phyloP scores from a whole-genome alignment of 768 basidiomycete genomes.

The Amanita jacksonii region DNA sequence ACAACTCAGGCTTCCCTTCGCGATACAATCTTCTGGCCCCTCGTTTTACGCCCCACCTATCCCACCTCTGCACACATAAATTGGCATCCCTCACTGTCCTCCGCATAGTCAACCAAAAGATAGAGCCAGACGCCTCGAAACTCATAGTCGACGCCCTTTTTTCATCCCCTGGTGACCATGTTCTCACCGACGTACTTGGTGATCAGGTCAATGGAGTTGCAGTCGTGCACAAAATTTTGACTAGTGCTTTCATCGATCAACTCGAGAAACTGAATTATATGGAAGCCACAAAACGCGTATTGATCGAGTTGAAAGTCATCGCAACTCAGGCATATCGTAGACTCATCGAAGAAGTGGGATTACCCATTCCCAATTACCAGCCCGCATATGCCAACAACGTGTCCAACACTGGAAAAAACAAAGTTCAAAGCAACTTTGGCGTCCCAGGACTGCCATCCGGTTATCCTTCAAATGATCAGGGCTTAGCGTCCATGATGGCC shows the following conservation, averaged over 20 bases:
- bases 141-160: conserved; percentile 88
- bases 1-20: conserved; percentile 91
- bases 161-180: conserved; percentile 81
- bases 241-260: conserved; percentile 76
- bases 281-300: conserved; percentile 82
- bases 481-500: conserved; percentile 88
- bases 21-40: conserved; percentile 91
- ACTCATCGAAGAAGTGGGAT: conserved; percentile 89
- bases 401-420: conserved; percentile 52
- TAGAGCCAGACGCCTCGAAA: conserved; percentile 79
- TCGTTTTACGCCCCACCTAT: conserved; percentile 92
- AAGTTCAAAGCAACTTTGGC: conserved; percentile 48
- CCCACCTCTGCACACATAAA: conserved; percentile 97
- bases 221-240: conserved; percentile 86
- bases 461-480: conserved; percentile 76
- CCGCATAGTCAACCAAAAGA: conserved; percentile 93
- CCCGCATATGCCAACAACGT: conserved; percentile 64
- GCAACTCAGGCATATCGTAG: conserved; percentile 92
- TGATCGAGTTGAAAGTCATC: conserved; percentile 87
- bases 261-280: conserved; percentile 58
- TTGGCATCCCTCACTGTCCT: conserved; percentile 91
- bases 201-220: conserved; percentile 97
- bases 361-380: conserved; percentile 84
- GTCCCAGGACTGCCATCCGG: conserved; percentile 72
- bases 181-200: conserved; percentile 85